Percentiles rank a stretch among this genome's conserved stretches.
Conservation (phyloP, 2,329 filamentous ascomycete species). For the Lecanicillium sp. region DNA sequence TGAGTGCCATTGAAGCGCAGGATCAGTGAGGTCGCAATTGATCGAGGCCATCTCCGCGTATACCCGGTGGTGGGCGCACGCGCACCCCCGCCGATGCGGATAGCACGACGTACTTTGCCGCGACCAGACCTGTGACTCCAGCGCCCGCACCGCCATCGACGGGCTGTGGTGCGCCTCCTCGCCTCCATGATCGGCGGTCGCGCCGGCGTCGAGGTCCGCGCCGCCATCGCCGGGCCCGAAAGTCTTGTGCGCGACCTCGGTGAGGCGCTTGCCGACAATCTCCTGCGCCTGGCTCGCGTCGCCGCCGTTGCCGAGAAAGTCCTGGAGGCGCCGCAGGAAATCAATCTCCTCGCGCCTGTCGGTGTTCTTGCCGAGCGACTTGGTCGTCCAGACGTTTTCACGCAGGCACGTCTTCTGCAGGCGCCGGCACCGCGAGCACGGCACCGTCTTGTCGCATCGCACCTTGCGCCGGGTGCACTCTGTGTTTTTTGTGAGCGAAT, state of each 20-base stretch:
- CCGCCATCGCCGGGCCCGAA: conserved; percentile 17
- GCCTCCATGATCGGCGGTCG: too few species aligned
- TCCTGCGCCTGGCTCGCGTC: not conserved
- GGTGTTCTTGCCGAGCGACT: not conserved
- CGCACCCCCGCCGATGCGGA: conserved; percentile 26
- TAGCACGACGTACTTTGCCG: conserved; percentile 29
- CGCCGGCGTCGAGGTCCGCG: too few species aligned
- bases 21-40: conserved; percentile 19
- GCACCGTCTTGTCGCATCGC: conserved; percentile 18
- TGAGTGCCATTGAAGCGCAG: not conserved
- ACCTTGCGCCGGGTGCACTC: conserved; percentile 18
- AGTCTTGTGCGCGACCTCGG: too few species aligned
- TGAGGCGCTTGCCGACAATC: not conserved
- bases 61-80: conserved; percentile 21
- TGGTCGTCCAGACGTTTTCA: conserved; percentile 13
- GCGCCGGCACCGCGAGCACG: conserved; percentile 16
- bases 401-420: conserved; percentile 12
- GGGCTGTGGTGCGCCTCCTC: too few species aligned
- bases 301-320: not conserved
- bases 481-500: not conserved
- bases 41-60: conserved; percentile 21
- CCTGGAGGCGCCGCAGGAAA: conserved; percentile 7
- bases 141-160: conserved; percentile 23
- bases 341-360: conserved; percentile 1
- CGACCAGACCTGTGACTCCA: conserved; percentile 34